A percentile compares a stretch with the other conserved stretches of the same genome.
These are phyloP conservation scores for Sphagnurus paluster DNA, from an alignment of 1,284 basidiomycete genomes.

Conservation along the genomic window DNA sequence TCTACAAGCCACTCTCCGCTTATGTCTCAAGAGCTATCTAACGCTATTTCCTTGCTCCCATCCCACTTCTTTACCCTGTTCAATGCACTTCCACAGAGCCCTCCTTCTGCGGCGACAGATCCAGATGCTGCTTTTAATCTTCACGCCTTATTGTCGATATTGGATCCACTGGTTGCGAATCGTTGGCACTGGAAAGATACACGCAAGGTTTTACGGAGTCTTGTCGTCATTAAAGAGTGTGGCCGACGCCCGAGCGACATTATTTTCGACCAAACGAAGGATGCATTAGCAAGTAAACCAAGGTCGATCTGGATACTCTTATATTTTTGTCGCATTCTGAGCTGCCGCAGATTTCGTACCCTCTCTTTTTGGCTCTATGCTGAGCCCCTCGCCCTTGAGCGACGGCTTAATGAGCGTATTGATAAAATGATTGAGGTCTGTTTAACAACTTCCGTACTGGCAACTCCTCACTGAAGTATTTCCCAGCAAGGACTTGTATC, in stretches of 20 bases:
- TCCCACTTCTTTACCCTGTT: constrained; percentile 51
- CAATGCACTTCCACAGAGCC: constrained; percentile 49
- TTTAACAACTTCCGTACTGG: neutral
- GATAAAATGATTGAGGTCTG: constrained; percentile 87
- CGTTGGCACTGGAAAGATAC: constrained; percentile 97
- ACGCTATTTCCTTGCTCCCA: constrained; percentile 44
- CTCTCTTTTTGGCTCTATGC: constrained; percentile 94
- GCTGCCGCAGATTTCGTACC: constrained; percentile 78
- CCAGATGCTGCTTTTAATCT: constrained; percentile 60
- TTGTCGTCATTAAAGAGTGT: constrained; percentile 80
- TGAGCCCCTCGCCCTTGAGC: constrained; percentile 61
- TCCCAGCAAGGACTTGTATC: constrained; percentile 76
- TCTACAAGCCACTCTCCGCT: constrained; percentile 5
- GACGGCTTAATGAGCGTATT: constrained; percentile 78
- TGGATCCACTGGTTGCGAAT: constrained; percentile 78
- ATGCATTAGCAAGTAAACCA: constrained; percentile 35
- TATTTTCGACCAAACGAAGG: constrained; percentile 60
- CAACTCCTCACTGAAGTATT: constrained; percentile 8
- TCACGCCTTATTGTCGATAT: constrained; percentile 63
- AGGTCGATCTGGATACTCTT: constrained; percentile 38
- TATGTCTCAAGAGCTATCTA: constrained; percentile 37
- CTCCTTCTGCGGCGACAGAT: constrained; percentile 50
- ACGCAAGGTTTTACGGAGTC: constrained; percentile 82
- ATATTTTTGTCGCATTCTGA: constrained; percentile 11
- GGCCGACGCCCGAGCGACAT: constrained; percentile 71